A percentile compares a stretch with the other conserved stretches of the same genome.
phyloP scores from a whole-genome alignment of 2,329 filamentous ascomycete genomes.

The Sclerotinia sclerotiorum region DNA sequence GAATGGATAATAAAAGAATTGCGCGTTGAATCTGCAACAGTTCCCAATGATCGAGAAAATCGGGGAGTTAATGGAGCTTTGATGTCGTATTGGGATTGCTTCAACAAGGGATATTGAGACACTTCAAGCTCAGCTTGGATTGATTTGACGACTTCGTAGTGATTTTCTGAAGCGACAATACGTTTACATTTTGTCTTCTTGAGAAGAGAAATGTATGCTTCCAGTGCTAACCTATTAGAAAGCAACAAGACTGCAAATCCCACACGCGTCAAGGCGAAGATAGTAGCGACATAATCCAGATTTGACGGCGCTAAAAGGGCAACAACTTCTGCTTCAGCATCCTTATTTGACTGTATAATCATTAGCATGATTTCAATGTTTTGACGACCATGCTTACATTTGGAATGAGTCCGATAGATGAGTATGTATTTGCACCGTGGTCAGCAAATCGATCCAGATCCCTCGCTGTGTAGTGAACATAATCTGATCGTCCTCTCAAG shows the following conservation, averaged over 20 bases:
- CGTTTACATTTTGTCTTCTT: conserved; percentile 42
- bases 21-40: conserved; percentile 22
- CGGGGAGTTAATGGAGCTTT: conserved; percentile 21
- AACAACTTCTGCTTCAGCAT: conserved; percentile 26
- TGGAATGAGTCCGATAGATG: conserved; percentile 30
- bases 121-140: conserved; percentile 28
- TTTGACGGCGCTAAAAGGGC: conserved; percentile 39
- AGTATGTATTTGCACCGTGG: conserved; percentile 32
- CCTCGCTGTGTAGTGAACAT: conserved; percentile 36
- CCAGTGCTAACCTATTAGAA: conserved; percentile 52
- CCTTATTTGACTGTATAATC: background rate
- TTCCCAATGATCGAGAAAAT: conserved; percentile 22
- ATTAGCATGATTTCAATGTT: background rate
- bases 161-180: conserved; percentile 18
- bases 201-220: conserved; percentile 51
- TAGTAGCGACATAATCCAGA: conserved; percentile 52
- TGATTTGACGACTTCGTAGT: conserved; percentile 22
- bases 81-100: conserved; percentile 27
- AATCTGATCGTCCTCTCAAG: conserved; percentile 32
- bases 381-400: conserved; percentile 19
- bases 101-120: conserved; percentile 32
- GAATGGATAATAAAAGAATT: conserved; percentile 38
- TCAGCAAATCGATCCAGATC: conserved; percentile 39
- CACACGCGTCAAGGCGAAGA: conserved; percentile 52
- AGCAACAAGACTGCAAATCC: conserved; percentile 55